These are phyloP conservation scores for Tillandsia fasciculata DNA, from an alignment of 176 grass and related monocot species.

Conservation along the genomic window DNA sequence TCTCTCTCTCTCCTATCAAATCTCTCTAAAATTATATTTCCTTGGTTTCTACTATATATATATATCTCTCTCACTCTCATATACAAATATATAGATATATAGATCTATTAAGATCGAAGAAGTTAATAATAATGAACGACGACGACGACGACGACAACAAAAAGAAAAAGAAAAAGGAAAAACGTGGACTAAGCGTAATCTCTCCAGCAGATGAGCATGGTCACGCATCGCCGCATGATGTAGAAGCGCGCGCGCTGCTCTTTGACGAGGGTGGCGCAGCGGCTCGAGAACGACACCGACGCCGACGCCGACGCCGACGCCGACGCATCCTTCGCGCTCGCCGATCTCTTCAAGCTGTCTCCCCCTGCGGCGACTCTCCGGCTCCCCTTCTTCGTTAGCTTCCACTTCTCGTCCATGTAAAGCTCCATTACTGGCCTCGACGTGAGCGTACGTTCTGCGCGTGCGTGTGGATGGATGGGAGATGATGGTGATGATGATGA, in stretches of 20 bases:
- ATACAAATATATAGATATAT: no score
- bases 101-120: no score
- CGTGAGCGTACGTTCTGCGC: no score
- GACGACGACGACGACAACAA: no score
- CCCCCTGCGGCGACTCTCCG: constrained; percentile 20
- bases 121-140: background rate
- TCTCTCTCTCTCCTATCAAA: background rate
- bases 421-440: constrained; percentile 32
- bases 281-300: constrained; percentile 53
- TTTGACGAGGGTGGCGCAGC: constrained; percentile 43
- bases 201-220: constrained; percentile 59
- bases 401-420: constrained; percentile 89
- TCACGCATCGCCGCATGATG: constrained; percentile 60
- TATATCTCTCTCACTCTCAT: no score
- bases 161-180: background rate
- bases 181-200: constrained; percentile 15
- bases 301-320: background rate
- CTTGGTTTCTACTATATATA: background rate
- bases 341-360: constrained; percentile 45
- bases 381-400: constrained; percentile 81
- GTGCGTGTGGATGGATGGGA: background rate
- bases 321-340: constrained; percentile 51
- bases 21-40: background rate
- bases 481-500: constrained; percentile 6
- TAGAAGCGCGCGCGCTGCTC: constrained; percentile 43